These are phyloP conservation scores for Leishmania tarentolae DNA, from an alignment of 208 protist species.

Conservation along the genomic window DNA sequence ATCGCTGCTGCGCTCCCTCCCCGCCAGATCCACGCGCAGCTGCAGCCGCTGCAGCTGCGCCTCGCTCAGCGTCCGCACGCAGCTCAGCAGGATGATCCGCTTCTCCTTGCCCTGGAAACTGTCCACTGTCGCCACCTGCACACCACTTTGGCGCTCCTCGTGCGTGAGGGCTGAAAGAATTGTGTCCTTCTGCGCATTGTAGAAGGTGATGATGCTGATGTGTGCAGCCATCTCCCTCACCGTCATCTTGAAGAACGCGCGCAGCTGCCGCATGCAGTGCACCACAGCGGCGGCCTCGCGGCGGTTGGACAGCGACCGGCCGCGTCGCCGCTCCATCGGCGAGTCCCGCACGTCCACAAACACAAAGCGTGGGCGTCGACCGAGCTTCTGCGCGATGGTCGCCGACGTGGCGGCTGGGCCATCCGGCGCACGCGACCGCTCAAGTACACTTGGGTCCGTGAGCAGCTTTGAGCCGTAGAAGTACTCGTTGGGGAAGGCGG, in stretches of 20 bases:
- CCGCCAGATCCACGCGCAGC: constrained; percentile 22
- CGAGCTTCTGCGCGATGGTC: constrained; percentile 26
- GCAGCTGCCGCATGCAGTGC: constrained; percentile 69
- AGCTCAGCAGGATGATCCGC: constrained; percentile 92
- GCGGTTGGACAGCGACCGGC: constrained; percentile 46
- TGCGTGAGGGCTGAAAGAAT: constrained; percentile 46
- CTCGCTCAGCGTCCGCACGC: constrained; percentile 62
- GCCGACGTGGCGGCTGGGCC: not conserved
- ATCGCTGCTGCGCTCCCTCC: constrained; percentile 21
- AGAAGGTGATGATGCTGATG: constrained; percentile 86
- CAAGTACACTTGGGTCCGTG: constrained; percentile 46
- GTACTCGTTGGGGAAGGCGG: constrained; percentile 79
- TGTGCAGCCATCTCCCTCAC: constrained; percentile 54
- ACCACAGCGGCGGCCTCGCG: constrained; percentile 67
- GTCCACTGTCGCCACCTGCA: constrained; percentile 92
- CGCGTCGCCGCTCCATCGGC: constrained; percentile 51
- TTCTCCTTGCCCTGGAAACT: constrained; percentile 95
- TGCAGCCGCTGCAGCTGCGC: constrained; percentile 29
- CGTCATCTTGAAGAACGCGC: constrained; percentile 48
- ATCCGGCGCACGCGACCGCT: constrained; percentile 2
- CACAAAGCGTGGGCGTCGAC: constrained; percentile 47
- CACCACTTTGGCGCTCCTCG: constrained; percentile 54
- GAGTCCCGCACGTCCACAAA: constrained; percentile 70
- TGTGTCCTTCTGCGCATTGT: constrained; percentile 63
- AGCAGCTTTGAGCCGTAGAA: constrained; percentile 76